Evolutionary conservation across 1,284 basidiomycete species (phyloP).

Genomic region (Thelephora terrestris): DNA sequence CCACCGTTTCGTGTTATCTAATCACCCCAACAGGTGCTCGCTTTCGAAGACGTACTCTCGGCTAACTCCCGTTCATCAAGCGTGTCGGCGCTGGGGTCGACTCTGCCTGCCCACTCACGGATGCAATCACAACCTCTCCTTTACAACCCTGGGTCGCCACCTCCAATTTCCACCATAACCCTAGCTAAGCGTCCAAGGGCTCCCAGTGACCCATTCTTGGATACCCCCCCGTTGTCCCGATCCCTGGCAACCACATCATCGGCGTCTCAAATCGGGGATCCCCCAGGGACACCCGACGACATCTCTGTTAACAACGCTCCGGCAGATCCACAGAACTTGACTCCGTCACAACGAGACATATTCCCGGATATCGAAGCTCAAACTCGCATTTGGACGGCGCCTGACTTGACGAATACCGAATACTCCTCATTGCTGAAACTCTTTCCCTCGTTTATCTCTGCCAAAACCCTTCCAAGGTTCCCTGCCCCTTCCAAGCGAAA

Average conservation of each 20-base stretch:
- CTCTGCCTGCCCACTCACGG: constrained; percentile 37
- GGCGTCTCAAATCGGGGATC: constrained; percentile 19
- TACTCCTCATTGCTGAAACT: constrained; percentile 47
- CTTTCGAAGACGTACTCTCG: constrained; percentile 52
- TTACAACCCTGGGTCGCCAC: constrained; percentile 22
- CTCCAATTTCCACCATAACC: constrained; percentile 29
- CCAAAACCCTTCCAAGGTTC: constrained; percentile 56
- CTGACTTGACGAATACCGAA: constrained; percentile 61
- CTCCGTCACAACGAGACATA: constrained; percentile 19
- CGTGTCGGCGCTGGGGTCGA: constrained; percentile 24
- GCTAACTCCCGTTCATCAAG: constrained; percentile 29
- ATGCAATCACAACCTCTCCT: constrained; percentile 39
- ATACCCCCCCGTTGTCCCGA: constrained; percentile 52
- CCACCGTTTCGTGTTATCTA: constrained; percentile 1
- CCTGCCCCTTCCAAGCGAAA: constrained; percentile 25
- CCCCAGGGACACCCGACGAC: constrained; percentile 28
- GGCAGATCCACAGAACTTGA: constrained; percentile 26
- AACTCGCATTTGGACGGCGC: constrained; percentile 60
- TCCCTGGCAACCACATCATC: constrained; percentile 37
- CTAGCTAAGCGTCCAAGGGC: constrained; percentile 56
- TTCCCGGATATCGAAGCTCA: constrained; percentile 37
- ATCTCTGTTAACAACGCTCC: constrained; percentile 25
- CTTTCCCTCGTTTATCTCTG: constrained; percentile 61
- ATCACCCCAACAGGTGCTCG: constrained; percentile 26
- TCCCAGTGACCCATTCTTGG: constrained; percentile 70